Conservation (phyloP, 2,329 filamentous ascomycete genomes). For the Atkinsonella hypoxylon region DNA sequence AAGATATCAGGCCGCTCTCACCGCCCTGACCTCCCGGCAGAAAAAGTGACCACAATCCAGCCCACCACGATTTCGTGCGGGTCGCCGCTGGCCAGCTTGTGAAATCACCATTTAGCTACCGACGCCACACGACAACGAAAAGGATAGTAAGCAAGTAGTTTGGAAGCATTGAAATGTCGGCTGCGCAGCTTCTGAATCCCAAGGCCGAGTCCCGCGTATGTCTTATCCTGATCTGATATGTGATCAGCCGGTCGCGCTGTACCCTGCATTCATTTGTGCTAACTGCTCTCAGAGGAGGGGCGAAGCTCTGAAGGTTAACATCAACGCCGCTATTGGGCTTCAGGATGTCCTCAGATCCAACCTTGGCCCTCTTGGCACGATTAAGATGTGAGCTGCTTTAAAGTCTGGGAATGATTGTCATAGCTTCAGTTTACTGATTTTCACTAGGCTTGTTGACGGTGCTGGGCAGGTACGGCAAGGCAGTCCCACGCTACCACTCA, state of each 20-base stretch:
- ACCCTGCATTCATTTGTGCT: constrained; percentile 11
- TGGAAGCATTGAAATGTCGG: constrained; percentile 57
- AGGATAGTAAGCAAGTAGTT: constrained; percentile 10
- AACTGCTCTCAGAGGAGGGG: constrained; percentile 61
- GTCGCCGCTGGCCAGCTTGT: constrained; percentile 19
- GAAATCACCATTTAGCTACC: constrained; percentile 13
- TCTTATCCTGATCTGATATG: constrained; percentile 12
- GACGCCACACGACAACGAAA: constrained; percentile 8
- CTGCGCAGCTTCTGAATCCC: constrained; percentile 93
- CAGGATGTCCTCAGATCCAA: constrained; percentile 95
- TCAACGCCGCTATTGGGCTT: constrained; percentile 85
- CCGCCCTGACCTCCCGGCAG: constrained; percentile 21
- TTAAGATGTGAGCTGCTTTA: constrained; percentile 64
- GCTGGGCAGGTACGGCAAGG: constrained; percentile 46
- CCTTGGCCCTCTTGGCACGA: constrained; percentile 80
- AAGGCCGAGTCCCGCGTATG: constrained; percentile 95
- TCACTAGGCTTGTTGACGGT: constrained; percentile 52
- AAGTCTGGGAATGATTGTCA: not conserved
- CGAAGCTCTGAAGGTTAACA: constrained; percentile 95
- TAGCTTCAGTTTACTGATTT: not conserved
- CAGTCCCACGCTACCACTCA: constrained; percentile 14
- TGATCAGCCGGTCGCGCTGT: not conserved
- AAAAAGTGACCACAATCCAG: constrained; percentile 19
- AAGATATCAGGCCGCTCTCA: constrained; percentile 8
- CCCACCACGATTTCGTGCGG: constrained; percentile 17